Evolutionary conservation across 2,329 filamentous ascomycete genomes (phyloP), one percentile per base, ranked within the genome.

Genomic region (Aspergillus latus): DNA sequence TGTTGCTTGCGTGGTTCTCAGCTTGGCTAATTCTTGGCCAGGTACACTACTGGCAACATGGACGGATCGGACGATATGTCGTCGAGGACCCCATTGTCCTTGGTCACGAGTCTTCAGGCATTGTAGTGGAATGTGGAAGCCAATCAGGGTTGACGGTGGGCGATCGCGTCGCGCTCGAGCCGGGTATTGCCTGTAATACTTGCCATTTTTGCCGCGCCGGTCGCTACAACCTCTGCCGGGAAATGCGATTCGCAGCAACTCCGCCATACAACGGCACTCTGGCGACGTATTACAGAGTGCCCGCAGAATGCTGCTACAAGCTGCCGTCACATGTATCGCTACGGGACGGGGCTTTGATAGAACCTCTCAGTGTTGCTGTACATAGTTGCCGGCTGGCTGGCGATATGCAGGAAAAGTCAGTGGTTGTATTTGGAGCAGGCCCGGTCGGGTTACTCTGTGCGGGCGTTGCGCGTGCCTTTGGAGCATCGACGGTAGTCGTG

Each of bases 231-330:
- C 84, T 96, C 28, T 97, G 92, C 76, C 80, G 83, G 1, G 82
- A 88, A 37, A 96, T 97, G 90, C 77, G 77, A 26, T 97, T 97
- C 69, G 92, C 92, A 39, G 92, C 92, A 0, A 96, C 92, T 9
- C 92, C 92, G 8, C 92, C 92, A 1, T 85, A 87, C 71, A 86
- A 96, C 72, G 92, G 92, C 47, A 96, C 92, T 0, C 78, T 97
- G 49, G 86, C 90, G 0, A 89, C 89, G 50, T 93, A 92, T 79
- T 96, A 92, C 80, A 69, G 79, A 11, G 80, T 91, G 1, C 89
- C 92, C 1, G 83, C 86, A 63, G 92, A 96, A 73, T 95, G 93
- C 72, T 95, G 90, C 81, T 94, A 92, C 76, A 89, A 89, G 78
- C 83, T 97, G 13, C 90, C 92, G 3, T 1, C 37, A 1, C 62